phyloP scores from a whole-genome alignment of 371 early-diverging fungal species.

The Neoconidiobolus thromboides region DNA sequence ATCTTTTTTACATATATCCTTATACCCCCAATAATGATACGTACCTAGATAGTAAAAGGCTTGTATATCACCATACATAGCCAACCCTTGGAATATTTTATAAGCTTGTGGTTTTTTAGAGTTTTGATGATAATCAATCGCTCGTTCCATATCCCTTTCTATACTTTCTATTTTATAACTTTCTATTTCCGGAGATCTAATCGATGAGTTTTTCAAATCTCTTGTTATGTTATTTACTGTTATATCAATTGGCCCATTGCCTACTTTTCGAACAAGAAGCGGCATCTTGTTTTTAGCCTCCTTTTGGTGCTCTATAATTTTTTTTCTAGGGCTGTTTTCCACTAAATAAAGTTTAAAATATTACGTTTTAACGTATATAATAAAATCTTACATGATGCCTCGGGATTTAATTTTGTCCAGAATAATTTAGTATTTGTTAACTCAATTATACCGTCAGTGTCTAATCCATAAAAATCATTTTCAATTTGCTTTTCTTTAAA shows the following conservation, averaged over 20 bases:
- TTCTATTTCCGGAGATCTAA: too few species aligned
- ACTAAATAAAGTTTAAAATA: too few species aligned
- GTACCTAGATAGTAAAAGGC: not conserved
- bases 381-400: too few species aligned
- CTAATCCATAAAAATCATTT: too few species aligned
- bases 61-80: not conserved
- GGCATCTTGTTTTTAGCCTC: not conserved
- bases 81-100: not conserved
- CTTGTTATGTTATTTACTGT: too few species aligned
- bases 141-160: not conserved
- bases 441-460: too few species aligned
- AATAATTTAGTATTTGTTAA: too few species aligned
- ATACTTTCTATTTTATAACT: not conserved
- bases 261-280: not conserved
- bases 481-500: not conserved
- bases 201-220: too few species aligned
- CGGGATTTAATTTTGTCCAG: too few species aligned
- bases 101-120: not conserved
- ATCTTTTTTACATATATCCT: not conserved
- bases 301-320: not conserved
- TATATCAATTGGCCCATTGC: too few species aligned
- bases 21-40: not conserved
- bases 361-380: too few species aligned
- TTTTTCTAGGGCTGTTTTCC: not conserved
- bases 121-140: not conserved